Evolutionary conservation across 768 basidiomycete genomes (phyloP).

Genomic region (Postia placenta): DNA sequence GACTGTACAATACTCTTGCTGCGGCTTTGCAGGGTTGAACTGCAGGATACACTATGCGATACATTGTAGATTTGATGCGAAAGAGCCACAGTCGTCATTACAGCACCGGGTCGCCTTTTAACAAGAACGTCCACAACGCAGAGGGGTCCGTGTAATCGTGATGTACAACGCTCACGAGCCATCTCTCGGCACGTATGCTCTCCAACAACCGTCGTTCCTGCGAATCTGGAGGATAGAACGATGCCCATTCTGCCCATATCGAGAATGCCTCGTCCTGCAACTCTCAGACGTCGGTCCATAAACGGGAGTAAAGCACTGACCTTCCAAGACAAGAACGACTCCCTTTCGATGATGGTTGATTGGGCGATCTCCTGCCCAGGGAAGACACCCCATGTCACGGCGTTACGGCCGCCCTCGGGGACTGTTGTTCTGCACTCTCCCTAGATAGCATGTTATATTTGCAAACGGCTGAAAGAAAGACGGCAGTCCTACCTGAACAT

Average conservation of each 20-base stretch:
- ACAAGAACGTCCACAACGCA: conserved; percentile 83
- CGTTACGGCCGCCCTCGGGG: conserved; percentile 73
- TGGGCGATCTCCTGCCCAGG: conserved; percentile 94
- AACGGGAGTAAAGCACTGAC: conserved; percentile 33
- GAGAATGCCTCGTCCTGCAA: conserved; percentile 97
- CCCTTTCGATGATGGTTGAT: conserved; percentile 92
- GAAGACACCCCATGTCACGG: conserved; percentile 99
- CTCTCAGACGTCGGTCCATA: conserved; percentile 1
- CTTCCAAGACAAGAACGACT: conserved; percentile 97
- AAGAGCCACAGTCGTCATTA: not conserved
- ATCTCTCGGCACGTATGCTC: conserved; percentile 60
- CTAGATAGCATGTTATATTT: conserved; percentile 29
- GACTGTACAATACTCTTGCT: too few relatives aligned
- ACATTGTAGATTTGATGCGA: not conserved
- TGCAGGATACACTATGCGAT: not conserved
- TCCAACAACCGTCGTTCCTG: conserved; percentile 71
- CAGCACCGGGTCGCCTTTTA: conserved; percentile 24
- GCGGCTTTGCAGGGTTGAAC: too few relatives aligned
- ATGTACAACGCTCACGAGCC: conserved; percentile 90
- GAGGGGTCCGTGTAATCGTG: conserved; percentile 82
- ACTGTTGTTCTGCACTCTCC: conserved; percentile 81
- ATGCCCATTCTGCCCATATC: conserved; percentile 94
- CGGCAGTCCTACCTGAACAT: conserved; percentile 51
- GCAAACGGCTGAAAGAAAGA: not conserved
- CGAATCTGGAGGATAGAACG: conserved; percentile 74